These are phyloP conservation scores for Gloeopeniophorella convolvens DNA, from an alignment of 768 basidiomycete species.

Conservation along the genomic window DNA sequence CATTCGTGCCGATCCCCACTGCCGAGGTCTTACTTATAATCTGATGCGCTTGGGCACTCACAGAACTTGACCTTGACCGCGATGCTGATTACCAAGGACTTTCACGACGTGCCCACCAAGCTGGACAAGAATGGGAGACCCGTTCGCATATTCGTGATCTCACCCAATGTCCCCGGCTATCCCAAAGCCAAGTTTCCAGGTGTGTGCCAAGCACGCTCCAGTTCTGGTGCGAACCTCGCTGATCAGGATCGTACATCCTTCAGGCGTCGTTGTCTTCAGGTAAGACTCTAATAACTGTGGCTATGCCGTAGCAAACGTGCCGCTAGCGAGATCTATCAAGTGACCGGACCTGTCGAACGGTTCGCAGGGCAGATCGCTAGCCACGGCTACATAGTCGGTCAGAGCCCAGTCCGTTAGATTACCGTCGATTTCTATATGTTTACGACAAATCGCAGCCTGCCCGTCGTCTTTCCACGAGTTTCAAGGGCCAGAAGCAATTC, in stretches of 20 bases:
- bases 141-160: constrained; percentile 77
- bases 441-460: constrained; percentile 43
- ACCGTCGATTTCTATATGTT: neutral
- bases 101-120: constrained; percentile 69
- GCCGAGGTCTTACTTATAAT: too few relatives aligned
- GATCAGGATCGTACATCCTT: neutral
- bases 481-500: constrained; percentile 78
- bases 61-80: constrained; percentile 19
- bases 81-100: constrained; percentile 82
- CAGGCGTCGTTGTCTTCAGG: constrained; percentile 83
- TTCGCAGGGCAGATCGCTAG: constrained; percentile 85
- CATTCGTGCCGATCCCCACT: too few relatives aligned
- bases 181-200: constrained; percentile 91
- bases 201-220: constrained; percentile 22
- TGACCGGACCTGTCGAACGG: constrained; percentile 94
- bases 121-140: constrained; percentile 54
- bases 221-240: neutral
- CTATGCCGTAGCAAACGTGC: neutral
- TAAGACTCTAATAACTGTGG: constrained; percentile 23
- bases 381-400: constrained; percentile 79
- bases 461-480: constrained; percentile 92
- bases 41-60: too few relatives aligned
- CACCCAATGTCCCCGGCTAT: constrained; percentile 73
- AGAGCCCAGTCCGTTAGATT: constrained; percentile 23
- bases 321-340: constrained; percentile 87